Conservation (phyloP, 768 basidiomycete species). For the Suillus occidentalis region DNA sequence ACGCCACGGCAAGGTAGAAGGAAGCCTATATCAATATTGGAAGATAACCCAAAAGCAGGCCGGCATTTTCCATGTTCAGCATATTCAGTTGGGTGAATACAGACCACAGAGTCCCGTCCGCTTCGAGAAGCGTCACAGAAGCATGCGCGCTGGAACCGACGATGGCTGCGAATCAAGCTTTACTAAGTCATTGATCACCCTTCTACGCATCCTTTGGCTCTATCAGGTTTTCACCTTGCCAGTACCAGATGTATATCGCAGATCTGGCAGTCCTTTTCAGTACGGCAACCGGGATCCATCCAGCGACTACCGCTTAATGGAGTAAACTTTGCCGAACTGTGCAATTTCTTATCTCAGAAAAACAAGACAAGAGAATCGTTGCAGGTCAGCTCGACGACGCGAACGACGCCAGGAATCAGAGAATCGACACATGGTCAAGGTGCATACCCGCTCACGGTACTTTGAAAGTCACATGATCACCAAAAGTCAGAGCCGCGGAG, state of each 20-base stretch:
- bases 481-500: background rate
- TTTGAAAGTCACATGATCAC: background rate
- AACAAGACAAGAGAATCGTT: background rate
- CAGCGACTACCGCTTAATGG: conserved; percentile 1
- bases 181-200: background rate
- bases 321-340: background rate
- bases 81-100: background rate
- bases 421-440: background rate
- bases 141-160: conserved; percentile 1
- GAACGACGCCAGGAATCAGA: background rate
- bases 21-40: conserved; percentile 20
- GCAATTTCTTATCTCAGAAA: conserved; percentile 1
- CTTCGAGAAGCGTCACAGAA: conserved; percentile 4
- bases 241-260: background rate
- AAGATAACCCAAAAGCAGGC: conserved; percentile 19
- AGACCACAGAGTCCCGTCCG: background rate
- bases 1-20: conserved; percentile 24
- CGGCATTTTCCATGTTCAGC: background rate
- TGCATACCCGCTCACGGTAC: background rate
- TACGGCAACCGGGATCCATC: background rate
- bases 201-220: background rate
- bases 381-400: background rate
- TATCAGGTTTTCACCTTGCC: background rate
- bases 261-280: background rate
- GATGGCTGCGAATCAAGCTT: conserved; percentile 2